phyloP scores from a whole-genome alignment of 495 filamentous ascomycete genomes.

The Daldinia loculata region DNA sequence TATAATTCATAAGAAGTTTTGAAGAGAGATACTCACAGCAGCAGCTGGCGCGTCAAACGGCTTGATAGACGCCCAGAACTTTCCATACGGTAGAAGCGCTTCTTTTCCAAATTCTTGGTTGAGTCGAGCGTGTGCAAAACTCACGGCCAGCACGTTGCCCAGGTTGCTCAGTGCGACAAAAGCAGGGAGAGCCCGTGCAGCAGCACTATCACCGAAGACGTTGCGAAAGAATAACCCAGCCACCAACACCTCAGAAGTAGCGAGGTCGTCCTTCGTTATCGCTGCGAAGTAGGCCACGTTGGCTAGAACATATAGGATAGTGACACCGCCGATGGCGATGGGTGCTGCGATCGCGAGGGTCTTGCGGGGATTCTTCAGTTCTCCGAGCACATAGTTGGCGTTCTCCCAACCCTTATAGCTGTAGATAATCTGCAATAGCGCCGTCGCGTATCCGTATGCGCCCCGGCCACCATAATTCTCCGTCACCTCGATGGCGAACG shows the following conservation, averaged over 20 bases:
- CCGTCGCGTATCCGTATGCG: slow-evolving; percentile 69
- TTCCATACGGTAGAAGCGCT: slow-evolving; percentile 68
- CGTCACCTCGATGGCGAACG: slow-evolving; percentile 60
- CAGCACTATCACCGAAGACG: slow-evolving; percentile 66
- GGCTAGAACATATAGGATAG: slow-evolving; percentile 71
- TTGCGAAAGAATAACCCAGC: slow-evolving; percentile 73
- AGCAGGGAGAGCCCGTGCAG: slow-evolving; percentile 68
- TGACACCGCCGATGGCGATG: slow-evolving; percentile 66
- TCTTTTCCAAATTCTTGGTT: slow-evolving; percentile 73
- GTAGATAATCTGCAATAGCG: slow-evolving; percentile 73
- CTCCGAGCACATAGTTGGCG: slow-evolving; percentile 67
- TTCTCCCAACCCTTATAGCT: slow-evolving; percentile 73
- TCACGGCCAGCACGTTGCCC: slow-evolving; percentile 74
- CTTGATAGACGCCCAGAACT: slow-evolving; percentile 70
- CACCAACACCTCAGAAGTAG: slow-evolving; percentile 65
- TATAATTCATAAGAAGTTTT: not conserved
- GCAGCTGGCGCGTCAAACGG: slow-evolving; percentile 65
- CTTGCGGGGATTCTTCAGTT: slow-evolving; percentile 68
- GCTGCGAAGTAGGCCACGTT: slow-evolving; percentile 80
- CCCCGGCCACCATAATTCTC: slow-evolving; percentile 59
- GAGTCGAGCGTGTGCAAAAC: slow-evolving; percentile 73
- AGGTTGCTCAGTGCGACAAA: slow-evolving; percentile 77
- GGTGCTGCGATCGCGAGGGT: slow-evolving; percentile 72
- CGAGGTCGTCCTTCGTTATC: slow-evolving; percentile 69
- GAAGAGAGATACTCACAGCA: slow-evolving; percentile 45